Conservation (phyloP, 1,139 yeast species). For the Geotrichum carabidarum region DNA sequence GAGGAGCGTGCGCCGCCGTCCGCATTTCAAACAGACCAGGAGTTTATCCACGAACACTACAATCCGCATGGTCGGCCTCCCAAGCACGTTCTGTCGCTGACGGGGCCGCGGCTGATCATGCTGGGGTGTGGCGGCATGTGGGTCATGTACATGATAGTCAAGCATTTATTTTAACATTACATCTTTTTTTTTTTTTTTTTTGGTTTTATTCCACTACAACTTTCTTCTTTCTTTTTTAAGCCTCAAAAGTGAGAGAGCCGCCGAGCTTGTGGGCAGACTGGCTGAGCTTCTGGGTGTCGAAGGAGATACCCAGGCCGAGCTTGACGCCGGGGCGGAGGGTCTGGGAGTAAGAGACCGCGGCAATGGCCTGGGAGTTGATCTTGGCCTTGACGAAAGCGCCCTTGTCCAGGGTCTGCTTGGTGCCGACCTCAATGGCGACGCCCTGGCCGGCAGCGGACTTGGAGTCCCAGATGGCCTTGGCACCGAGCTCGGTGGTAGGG, state of each 20-base stretch:
- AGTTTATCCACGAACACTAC: conserved; percentile 2
- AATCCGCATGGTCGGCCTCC: conserved; percentile 6
- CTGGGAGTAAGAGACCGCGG: conserved; percentile 93
- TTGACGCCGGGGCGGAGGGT: conserved; percentile 94
- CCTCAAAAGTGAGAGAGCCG: conserved; percentile 85
- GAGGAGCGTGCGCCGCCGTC: not conserved
- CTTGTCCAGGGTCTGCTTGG: conserved; percentile 86
- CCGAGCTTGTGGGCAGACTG: conserved; percentile 99
- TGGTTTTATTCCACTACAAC: not conserved
- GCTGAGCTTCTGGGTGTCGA: conserved; percentile 91
- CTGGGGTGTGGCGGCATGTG: conserved; percentile 4
- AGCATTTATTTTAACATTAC: conserved; percentile 5
- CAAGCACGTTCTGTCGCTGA: conserved; percentile 5
- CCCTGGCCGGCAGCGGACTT: conserved; percentile 62
- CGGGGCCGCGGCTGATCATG: conserved; percentile 11
- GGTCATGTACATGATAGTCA: conserved; percentile 5
- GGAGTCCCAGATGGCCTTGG: conserved; percentile 95
- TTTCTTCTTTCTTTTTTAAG: conserved; percentile 44
- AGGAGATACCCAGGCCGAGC: conserved; percentile 94
- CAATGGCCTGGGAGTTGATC: conserved; percentile 93
- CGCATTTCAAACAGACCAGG: conserved; percentile 4
- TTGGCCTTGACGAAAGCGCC: conserved; percentile 92
- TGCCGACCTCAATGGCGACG: conserved; percentile 85
- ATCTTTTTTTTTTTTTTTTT: not conserved
- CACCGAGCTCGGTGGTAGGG: conserved; percentile 91